Evolutionary conservation across 345 rosid species (phyloP), one percentile per base, ranked within the genome.

Genomic region (Punica granatum): DNA sequence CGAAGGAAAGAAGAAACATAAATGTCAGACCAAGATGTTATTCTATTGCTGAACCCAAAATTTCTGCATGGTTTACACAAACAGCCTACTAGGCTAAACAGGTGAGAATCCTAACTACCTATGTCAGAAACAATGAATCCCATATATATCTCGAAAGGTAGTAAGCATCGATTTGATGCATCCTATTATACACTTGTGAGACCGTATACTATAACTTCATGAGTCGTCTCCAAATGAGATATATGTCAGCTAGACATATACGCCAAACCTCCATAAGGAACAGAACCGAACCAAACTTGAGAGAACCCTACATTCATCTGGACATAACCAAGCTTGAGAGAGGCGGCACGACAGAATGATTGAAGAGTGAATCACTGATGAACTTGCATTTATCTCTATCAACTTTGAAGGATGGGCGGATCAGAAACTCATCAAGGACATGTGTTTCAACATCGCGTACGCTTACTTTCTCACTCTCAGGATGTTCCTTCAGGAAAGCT

Each of bases 381-480:
- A 75, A 84, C 73, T 84, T 88, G 80, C 90, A 86, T 77, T 82
- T 92, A 68, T 87, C 93, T 37, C 72, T 76, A 77, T 86, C 90
- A 32, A 79, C 81, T 74, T 76, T 79, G 34, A 79, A 34, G 33
- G 82, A 63, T n/a, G 66, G 64, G 6, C 81, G 73, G 64, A 78
- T 44, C 58, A 73, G 46, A 67, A 76, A 70, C 60, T 73, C 69
- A 37, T 73, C 76, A 21, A 37, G 68, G 65, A 66, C 15, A 51
- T 61, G 37, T 15, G 74, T 62, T 42, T 70, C 69, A 33, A 44
- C 15, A 0, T 69, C 67, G 32, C 69, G 65, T 23, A 51, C 48
- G 61, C 64, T 72, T 35, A 48, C 58, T 23, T 46, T 12, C 21
- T 56, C 58, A 36, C 39, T 61, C 59, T 34, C 33, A 36, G 36